A percentile compares a stretch with the other conserved stretches of the same genome.
These are phyloP conservation scores for Ophiostoma quercus DNA, from an alignment of 2,329 filamentous ascomycete species.

Conservation along the genomic window DNA sequence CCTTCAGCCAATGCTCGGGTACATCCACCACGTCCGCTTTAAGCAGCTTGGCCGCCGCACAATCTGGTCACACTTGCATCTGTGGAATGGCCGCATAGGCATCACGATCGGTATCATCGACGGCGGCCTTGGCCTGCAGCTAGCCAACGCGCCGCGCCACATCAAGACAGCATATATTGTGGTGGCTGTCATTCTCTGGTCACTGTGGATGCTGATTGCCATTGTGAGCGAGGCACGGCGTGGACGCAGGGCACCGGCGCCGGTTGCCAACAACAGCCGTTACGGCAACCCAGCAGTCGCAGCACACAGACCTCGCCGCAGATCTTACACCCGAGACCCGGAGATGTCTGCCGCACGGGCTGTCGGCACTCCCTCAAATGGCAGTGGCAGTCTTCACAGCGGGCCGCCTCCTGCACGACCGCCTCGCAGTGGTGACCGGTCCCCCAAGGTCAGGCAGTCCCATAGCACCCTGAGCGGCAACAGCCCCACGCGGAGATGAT, in stretches of 20 bases:
- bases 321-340: not conserved
- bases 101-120: slow-evolving; percentile 43
- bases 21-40: slow-evolving; percentile 41
- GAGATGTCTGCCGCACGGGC: slow-evolving; percentile 14
- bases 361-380: slow-evolving; percentile 3
- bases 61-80: slow-evolving; percentile 40
- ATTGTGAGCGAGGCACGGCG: slow-evolving; percentile 33
- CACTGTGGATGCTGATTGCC: slow-evolving; percentile 37
- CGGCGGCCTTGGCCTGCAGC: slow-evolving; percentile 41
- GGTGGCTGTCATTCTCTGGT: slow-evolving; percentile 37
- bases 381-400: not conserved
- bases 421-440: slow-evolving; percentile 7
- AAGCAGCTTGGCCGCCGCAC: slow-evolving; percentile 37
- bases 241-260: not conserved
- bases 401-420: not conserved
- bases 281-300: not conserved
- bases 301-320: not conserved
- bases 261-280: not conserved
- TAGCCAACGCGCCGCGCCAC: slow-evolving; percentile 33
- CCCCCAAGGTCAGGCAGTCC: slow-evolving; percentile 15
- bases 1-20: slow-evolving; percentile 41
- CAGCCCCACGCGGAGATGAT: not conserved
- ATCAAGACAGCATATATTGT: slow-evolving; percentile 38
- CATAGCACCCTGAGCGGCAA: slow-evolving; percentile 20
- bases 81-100: slow-evolving; percentile 40